Evolutionary conservation across 1,284 basidiomycete species (phyloP).

Genomic region (Ustilago cynodontis): DNA sequence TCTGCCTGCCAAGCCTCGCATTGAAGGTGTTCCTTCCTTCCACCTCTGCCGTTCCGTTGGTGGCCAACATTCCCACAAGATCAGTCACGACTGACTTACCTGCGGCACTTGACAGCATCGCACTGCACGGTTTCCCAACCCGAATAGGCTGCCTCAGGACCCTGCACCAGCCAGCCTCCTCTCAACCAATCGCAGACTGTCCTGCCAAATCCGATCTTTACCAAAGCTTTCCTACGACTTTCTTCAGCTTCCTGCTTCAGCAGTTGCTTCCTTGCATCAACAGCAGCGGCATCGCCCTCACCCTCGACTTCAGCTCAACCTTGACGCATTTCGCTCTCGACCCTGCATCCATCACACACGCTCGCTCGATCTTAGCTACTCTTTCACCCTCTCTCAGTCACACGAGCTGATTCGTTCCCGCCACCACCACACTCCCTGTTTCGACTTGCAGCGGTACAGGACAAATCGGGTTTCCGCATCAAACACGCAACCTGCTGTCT

Average conservation of each 20-base stretch:
- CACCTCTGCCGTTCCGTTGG: neutral
- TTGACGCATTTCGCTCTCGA: neutral
- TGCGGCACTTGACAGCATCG: neutral
- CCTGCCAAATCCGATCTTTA: too few species aligned
- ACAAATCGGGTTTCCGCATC: too few species aligned
- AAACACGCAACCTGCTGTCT: neutral
- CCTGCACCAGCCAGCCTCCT: constrained; percentile 1
- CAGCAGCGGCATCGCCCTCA: neutral
- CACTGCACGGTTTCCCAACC: neutral
- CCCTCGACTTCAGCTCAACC: neutral
- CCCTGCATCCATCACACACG: too few species aligned
- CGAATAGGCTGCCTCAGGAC: neutral
- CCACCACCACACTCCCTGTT: neutral
- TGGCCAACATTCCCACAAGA: neutral
- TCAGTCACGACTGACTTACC: too few species aligned
- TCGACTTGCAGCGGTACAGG: neutral
- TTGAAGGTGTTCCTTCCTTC: neutral
- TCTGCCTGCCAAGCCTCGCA: constrained; percentile 1
- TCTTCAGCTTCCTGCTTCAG: too few species aligned
- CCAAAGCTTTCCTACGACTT: neutral
- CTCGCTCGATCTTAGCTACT: too few species aligned
- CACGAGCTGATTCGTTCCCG: neutral
- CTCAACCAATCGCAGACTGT: constrained; percentile 4
- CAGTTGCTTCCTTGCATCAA: too few species aligned
- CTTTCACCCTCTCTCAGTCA: neutral